Base-by-base conservation (phyloP, 108 stramenopile genomes). In the Cyclotella kingstonii region DNA sequence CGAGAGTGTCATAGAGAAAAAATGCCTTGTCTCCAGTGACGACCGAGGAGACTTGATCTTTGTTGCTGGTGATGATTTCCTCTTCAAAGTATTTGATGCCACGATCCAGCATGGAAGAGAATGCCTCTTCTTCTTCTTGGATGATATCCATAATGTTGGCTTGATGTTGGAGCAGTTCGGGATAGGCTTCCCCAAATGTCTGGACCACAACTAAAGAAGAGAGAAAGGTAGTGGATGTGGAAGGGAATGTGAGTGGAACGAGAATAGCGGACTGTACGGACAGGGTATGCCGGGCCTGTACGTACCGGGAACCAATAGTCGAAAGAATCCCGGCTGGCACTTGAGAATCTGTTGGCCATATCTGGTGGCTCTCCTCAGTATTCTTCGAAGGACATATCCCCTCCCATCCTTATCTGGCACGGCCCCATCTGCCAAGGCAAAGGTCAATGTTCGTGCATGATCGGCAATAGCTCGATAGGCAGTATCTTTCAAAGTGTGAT, bases 381-480 rank as follows among this genome's bases (percentile, higher is more conserved):
- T 84, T 39, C 98, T 86, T 26, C 98, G 64, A 43, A 99, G 69
- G 5, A 98, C 98, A 73, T 99, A 98, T 4, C 98, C 98, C 30
- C 98, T 73, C 12, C 98, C 98, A 59, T 97, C 97, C 73, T 95
- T 97, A 60, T 81, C 92, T 4, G 97, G 97, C 29, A 91, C 85
- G 19, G 93, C 95, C 4, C 98, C 98, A 80, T 99, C 98, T 17
- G 97, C 91, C 79, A 99, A 84, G 41, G 98, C 98, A 62, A 98
- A 96, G 3, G 79, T 74, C 30, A 99, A 78, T 4, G 96, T 96
- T 22, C 98, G 82, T 26, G 92, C 95, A 67, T 99, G 98, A 84
- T 99, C 98, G 40, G 97, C 97, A 46, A 98, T 86, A 33, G 94
- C 98, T 8, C 98, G 83, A 71, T 99, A 99, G 28, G 98, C 98